Base-by-base conservation (phyloP, 371 early-diverging fungal species). In the Circinella minor region DNA sequence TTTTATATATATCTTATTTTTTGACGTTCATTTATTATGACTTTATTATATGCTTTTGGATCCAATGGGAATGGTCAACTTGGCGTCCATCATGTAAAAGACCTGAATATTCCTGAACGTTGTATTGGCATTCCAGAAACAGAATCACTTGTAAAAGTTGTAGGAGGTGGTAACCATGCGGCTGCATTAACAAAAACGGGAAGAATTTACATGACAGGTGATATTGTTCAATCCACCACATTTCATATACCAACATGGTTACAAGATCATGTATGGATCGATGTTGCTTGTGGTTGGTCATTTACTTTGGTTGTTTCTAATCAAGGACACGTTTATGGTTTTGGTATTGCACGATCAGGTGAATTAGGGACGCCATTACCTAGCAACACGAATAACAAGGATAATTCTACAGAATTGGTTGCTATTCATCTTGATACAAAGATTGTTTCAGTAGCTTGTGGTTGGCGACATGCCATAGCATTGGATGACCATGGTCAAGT, bases 121-220 rank as follows among this genome's bases (percentile, higher is more conserved):
- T 81, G 83, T 54, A 48, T 74, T 3, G 81, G 77, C 20, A 51
- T 80, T 49, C 81, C 78, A 6, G 55, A 46, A 0, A 38, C 68
- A 39, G 73, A 74, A 36, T 36, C 67, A 7, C 69, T 79, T 13
- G 36, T 65, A 37, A 77, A 83, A 18, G 64, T 84, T 1, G 68
- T 72, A 7, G 89, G 90, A 18, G 93, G 92, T 15, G 88, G 90
- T 4, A 91, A 91, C 65, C 93, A 91, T 67, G 80, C 91, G 0
- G 86, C 85, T 0, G 55, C 88, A 14, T 67, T 90, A 34, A 85
- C 86, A 0, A 57, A 73, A 4, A 65, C 57, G 4, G 77, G 80
- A 43, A 70, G 67, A 47, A 65, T 71, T 11, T 77, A 43, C 10
- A 55, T 73, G 60, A 13, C 72, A 5, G 77, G 80, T 4, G 63